Percentiles rank a stretch among this genome's conserved stretches.
phyloP scores from a whole-genome alignment of 148 eudicot genomes.

The Chenopodium suecicum region DNA sequence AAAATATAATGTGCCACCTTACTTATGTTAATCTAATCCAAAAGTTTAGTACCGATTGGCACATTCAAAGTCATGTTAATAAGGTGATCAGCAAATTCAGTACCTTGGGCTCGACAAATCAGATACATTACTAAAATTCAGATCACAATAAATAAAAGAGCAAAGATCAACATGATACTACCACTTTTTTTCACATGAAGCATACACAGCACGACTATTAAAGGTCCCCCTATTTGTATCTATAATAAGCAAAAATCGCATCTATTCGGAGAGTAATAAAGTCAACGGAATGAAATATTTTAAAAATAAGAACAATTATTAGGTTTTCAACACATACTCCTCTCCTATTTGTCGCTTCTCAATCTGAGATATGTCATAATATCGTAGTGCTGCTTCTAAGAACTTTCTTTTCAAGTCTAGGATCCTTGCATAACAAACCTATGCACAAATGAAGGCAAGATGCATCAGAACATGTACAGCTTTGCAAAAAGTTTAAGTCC shows the following conservation, averaged over 20 bases:
- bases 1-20: background rate
- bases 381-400: constrained; percentile 96
- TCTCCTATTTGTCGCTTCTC: constrained; percentile 94
- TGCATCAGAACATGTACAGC: constrained; percentile 9
- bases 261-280: background rate
- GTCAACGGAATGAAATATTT: background rate
- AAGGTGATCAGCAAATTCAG: background rate
- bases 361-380: constrained; percentile 93
- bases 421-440: constrained; percentile 96
- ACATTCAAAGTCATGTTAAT: background rate
- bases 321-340: constrained; percentile 55
- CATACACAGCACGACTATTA: background rate
- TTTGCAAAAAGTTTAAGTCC: too few relatives aligned
- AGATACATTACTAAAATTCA: background rate
- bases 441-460: constrained; percentile 12
- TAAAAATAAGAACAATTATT: background rate
- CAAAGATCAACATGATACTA: background rate
- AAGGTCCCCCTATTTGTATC: background rate
- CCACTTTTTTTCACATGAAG: background rate
- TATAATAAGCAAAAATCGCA: background rate
- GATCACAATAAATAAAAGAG: background rate
- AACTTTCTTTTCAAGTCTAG: constrained; percentile 93
- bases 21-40: background rate
- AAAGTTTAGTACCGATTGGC: background rate
- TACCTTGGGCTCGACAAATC: background rate